Percentiles rank a stretch among this genome's conserved stretches.
These are phyloP conservation scores for Ascochyta rabiei DNA, from an alignment of 2,329 filamentous ascomycete genomes.

Conservation along the genomic window DNA sequence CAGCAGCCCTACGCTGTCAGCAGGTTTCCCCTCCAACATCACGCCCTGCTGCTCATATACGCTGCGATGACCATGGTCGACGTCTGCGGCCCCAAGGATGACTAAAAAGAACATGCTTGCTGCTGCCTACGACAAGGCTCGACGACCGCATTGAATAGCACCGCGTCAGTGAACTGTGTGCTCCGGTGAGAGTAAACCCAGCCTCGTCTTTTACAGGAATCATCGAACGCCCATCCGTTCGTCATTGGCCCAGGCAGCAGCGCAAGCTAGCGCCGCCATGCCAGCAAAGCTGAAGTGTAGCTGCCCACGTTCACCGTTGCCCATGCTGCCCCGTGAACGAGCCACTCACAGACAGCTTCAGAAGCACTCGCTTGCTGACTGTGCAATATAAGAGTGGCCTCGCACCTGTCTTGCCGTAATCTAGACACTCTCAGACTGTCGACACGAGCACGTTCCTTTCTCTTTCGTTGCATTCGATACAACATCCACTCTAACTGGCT, in stretches of 20 bases:
- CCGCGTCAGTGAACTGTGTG: background rate
- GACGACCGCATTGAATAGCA: background rate
- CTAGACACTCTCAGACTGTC: background rate
- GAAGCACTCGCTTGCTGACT: constrained; percentile 4
- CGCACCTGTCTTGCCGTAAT: background rate
- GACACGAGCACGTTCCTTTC: background rate
- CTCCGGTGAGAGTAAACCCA: background rate
- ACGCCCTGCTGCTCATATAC: background rate
- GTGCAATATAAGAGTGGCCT: constrained; percentile 3
- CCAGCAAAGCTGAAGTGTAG: constrained; percentile 3
- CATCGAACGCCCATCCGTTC: background rate
- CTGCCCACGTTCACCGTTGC: background rate
- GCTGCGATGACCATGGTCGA: background rate
- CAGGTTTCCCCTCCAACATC: background rate
- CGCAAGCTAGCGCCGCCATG: background rate
- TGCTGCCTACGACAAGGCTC: background rate
- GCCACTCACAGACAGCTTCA: constrained; percentile 5
- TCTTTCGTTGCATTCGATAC: background rate
- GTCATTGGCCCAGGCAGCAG: constrained; percentile 10
- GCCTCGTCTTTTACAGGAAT: background rate
- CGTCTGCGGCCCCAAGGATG: background rate
- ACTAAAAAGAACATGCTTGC: background rate
- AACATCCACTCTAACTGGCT: background rate
- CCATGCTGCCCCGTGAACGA: background rate
- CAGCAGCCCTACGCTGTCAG: background rate